Evolutionary conservation across 768 basidiomycete species (phyloP), one percentile per base, ranked within the genome.

Genomic region (Boletus coccyginus): DNA sequence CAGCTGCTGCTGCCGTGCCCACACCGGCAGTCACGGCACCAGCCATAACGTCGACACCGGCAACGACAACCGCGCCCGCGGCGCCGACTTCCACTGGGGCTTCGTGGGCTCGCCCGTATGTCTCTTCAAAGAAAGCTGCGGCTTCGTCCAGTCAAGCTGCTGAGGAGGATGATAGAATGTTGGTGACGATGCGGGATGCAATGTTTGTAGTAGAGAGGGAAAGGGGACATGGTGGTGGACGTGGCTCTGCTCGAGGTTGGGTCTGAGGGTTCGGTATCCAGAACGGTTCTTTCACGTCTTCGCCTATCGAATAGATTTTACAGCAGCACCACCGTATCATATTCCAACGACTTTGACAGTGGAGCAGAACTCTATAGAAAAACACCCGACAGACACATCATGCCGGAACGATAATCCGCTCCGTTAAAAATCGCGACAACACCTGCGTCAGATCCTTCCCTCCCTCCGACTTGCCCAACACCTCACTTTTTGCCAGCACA

Each of bases 131-230:
- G 64, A 87, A 81, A 59, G 13, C 55, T 7, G 50, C 72, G 12
- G 45, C 62, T 11, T 41, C 73, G 32, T 61, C 76, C n/a, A 65
- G 71, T 19, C 69, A 72, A 31, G 58, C 67, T 7, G 67, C 74
- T 7, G 86, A 86, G 62, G 84, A 87, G 43, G 86, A 88, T 51
- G 75, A 74, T 21, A 77, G 84, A 60, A 79, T 78, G 50, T 58
- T 77, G 19, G 75, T 94, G 49, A 91, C 87, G 3, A 75, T 92
- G 73, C 76, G 85, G 38, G 93, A 95, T 73, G 87, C 90, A 3
- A 78, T 94, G 78, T 94, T 94, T 70, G 91, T 91, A 12, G 77
- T 95, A 53, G 88, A 90, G 68, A 87, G 83, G 63, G 91, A 94
- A 70, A 74, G 84, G 45, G 90, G 90, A 7, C 91, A 94, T 68